Percentiles rank a stretch among this genome's conserved stretches.
phyloP scores from a whole-genome alignment of 2,329 filamentous ascomycete species.

The Paradendryphiella salina region DNA sequence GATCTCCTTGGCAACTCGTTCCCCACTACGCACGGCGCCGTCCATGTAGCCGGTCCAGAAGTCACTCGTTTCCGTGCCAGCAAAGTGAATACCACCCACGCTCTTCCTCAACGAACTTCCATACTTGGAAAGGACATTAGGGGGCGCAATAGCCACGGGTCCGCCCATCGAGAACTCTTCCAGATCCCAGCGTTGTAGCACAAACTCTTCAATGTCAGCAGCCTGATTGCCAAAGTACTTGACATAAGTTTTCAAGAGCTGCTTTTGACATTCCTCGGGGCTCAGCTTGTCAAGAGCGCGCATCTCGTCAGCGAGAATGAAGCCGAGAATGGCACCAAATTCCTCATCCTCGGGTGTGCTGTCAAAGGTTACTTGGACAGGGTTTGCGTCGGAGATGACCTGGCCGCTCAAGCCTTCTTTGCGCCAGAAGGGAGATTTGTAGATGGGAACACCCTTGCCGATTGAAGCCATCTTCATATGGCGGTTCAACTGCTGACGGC shows the following conservation, averaged over 20 bases:
- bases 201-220: conserved; percentile 20
- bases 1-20: conserved; percentile 55
- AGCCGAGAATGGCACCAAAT: conserved; percentile 31
- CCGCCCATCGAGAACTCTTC: conserved; percentile 27
- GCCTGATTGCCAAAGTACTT: conserved; percentile 22
- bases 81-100: conserved; percentile 55
- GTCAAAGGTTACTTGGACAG: conserved; percentile 23
- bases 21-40: conserved; percentile 57
- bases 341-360: conserved; percentile 18
- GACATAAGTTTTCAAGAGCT: conserved; percentile 16
- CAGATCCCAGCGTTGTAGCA: conserved; percentile 29
- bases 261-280: neutral
- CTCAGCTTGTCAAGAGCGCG: conserved; percentile 15
- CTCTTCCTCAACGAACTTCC: conserved; percentile 18
- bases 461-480: conserved; percentile 53
- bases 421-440: conserved; percentile 54
- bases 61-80: conserved; percentile 57
- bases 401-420: conserved; percentile 51
- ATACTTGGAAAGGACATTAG: conserved; percentile 18
- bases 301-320: conserved; percentile 29
- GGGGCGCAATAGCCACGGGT: conserved; percentile 22
- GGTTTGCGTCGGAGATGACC: conserved; percentile 19
- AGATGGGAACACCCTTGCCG: conserved; percentile 57
- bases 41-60: conserved; percentile 65
- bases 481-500: conserved; percentile 47